Evolutionary conservation across 805 yeast species (phyloP), one percentile per base, ranked within the genome.

Genomic region (Lachancea nothofagi): DNA sequence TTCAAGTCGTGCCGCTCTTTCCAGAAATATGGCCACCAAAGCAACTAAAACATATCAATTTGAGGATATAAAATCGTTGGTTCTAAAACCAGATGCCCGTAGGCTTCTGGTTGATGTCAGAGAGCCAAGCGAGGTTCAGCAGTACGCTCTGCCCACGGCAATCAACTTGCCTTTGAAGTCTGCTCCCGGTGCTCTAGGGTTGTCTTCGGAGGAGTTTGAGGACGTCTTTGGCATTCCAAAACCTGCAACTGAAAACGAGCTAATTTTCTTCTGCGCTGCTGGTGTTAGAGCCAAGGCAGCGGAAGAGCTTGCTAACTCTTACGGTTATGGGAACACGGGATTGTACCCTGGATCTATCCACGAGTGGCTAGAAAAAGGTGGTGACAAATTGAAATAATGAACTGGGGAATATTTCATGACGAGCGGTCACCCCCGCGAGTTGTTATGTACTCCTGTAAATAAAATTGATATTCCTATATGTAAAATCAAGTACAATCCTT

Each of bases 281-380:
- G 98, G 98, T 41, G 83, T 88, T 33, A 79, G 98, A 69, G 82
- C 94, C 18, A 73, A 86, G 32, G 86, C 87, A 46, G 89, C 96
- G 30, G 96, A 87, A 59, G 95, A 86, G 57, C 71, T 90, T 56
- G 97, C 97, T 10, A 75, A 78, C 45, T 83, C 95, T 18, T 86
- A 81, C 63, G 97, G 97, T 8, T 90, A 90, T 64, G 66, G 72
- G 36, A 74, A 83, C 51, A 75, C 96, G 49, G 87, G 89, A 42
- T 85, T 88, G 62, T 90, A 90, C 64, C 64, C 72, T 29, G 97
- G 97, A 4, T 83, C 95, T 9, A 83, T 79, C 63, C 80, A 76
- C 54, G 97, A 90, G 60, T 90, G 97, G 97, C 58, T 69, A 15
- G 48, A 44, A 28, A 53, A 50, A 27, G 36, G 41, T 7, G 50